Base-by-base conservation (phyloP, 2,329 filamentous ascomycete species). In the Penicillium brasilianum region DNA sequence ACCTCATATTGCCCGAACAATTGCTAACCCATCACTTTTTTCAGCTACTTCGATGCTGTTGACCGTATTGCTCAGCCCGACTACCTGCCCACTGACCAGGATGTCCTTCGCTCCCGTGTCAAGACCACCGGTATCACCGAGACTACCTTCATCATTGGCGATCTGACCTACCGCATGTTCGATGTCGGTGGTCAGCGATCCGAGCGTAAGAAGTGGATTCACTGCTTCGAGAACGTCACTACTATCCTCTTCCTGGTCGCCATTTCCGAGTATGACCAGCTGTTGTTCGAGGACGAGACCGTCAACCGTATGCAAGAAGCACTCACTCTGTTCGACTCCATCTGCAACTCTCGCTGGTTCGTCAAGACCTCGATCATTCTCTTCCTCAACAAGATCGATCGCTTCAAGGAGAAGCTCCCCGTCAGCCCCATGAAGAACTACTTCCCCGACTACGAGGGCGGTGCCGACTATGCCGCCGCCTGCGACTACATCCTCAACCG, bases 401-500 rank as follows among this genome's bases (percentile, higher is more conserved):
- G 88, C 55, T 90, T 90, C 82, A 89, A 90, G 82, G 87, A 89
- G 83, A 90, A 90, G 83, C 83, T 90, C 20, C 87, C 87, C 30
- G 85, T 89, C 67, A 88, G 86, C 79, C 88, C 88, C 3, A 90
- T 90, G 87, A 89, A 89, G 82, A 89, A 89, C 78, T 90, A 90
- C 80, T 90, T 90, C 83, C 87, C 88, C 48, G 88, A 90, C 73
- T 90, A 90, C 76, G 94, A 98, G 83, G 86, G 94, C 69, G 95
- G 95, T 71, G 90, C 96, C 70, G 94, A 99, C 80, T 99, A 99
- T 75, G 89, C 90, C 43, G 90, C 92, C 55, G 95, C 95, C 39
- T 99, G 95, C 82, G 94, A 99, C 80, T 99, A 99, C 82, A 98
- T 99, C 74, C 87, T 99, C 65, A 98, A 98, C 86, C 88, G 95